Evolutionary conservation across 306 rosid species (phyloP).

Genomic region (Sicyos baderoa): DNA sequence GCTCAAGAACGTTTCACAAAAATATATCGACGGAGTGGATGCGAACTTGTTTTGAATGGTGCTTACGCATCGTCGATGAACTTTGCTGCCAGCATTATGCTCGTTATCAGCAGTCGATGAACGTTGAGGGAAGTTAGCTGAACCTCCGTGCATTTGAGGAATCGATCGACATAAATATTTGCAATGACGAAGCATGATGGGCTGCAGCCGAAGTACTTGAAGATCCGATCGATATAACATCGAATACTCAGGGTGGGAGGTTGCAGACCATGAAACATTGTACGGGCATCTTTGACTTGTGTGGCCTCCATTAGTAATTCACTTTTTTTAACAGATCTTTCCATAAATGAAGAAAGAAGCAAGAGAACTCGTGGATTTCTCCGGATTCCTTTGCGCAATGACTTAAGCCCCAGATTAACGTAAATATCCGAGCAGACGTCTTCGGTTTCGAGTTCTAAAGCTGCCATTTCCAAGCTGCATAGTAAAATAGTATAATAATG

Average conservation of each 20-base stretch:
- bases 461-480: conserved; percentile 71
- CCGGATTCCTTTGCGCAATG: conserved; percentile 37
- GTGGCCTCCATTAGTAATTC: conserved; percentile 48
- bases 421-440: conserved; percentile 45
- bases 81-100: conserved; percentile 86
- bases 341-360: conserved; percentile 68
- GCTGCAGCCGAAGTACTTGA: conserved; percentile 88
- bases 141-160: conserved; percentile 41
- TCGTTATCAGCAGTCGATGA: conserved; percentile 85
- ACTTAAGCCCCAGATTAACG: conserved; percentile 55
- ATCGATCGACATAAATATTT: conserved; percentile 69
- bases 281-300: conserved; percentile 39
- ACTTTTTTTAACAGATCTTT: conserved; percentile 60
- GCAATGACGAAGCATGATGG: conserved; percentile 89
- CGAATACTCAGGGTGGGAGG: conserved; percentile 67
- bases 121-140: conserved; percentile 72
- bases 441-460: conserved; percentile 40
- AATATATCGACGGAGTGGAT: not conserved
- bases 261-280: conserved; percentile 74
- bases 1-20: not conserved
- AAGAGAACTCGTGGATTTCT: conserved; percentile 71
- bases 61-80: conserved; percentile 91
- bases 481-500: too few relatives aligned
- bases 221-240: conserved; percentile 73
- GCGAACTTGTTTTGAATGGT: conserved; percentile 11